Base-by-base conservation (phyloP, 2,329 filamentous ascomycete genomes). In the Scedosporium minutisporum region DNA sequence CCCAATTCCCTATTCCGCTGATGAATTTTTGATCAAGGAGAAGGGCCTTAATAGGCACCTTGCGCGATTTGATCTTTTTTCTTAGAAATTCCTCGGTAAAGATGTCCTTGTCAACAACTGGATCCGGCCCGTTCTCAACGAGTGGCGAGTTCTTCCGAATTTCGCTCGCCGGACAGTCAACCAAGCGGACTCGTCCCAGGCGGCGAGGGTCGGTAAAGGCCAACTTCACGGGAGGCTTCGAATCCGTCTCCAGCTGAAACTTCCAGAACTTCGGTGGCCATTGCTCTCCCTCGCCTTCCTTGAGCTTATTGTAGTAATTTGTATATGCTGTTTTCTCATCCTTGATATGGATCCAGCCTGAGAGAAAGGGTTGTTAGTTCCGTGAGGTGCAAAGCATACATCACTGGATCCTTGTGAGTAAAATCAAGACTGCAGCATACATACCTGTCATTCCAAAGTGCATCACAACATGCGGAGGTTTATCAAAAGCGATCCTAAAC, bases 1-100 rank as follows among this genome's bases (percentile, higher is more conserved):
- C 93, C 93, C 93, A 99, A 71, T 97, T 97, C 0, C 95, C 95
- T 65, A 99, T 90, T 6, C 95, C 95, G 69, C 90, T 95, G 65
- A 97, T 89, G 71, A 89, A 89, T 18, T 86, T 82, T 74, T 99
- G 95, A 71, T 97, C 91, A 3, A 97, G 80, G 12, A 99, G 78
- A 21, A 97, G 79, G 0, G 92, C 90, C 73, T 97, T 97, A 66
- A 97, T 83, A 0, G 93, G 93, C 0, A 97, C 90, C 68, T 85
- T 90, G 62, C 93, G 92, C 63, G 82, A 85, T 59, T 76, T 79
- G 77, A 97, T 80, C 73, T 91, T 89, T 62, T 80, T 74, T n/a
- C 74, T 76, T 18, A 99, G 75, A 82, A 90, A 97, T 0, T 85
- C 82, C 62, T 88, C 82, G 0, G 91, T 96, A 66, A 97, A 84